Evolutionary conservation across 2,329 filamentous ascomycete genomes (phyloP).

Genomic region (Epichloe festucae): DNA sequence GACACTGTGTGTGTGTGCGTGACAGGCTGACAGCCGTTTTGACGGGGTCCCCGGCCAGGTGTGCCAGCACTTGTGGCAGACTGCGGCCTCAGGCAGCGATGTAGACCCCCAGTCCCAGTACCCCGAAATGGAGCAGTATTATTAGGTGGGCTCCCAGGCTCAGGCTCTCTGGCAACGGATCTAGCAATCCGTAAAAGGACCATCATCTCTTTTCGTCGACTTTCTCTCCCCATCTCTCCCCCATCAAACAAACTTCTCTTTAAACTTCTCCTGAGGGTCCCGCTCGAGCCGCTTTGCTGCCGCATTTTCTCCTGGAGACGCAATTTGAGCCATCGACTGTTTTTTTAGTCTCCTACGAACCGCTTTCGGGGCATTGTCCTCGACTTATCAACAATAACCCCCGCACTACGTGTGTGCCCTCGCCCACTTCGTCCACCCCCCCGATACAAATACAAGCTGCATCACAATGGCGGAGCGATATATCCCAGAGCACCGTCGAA

Average conservation of each 20-base stretch:
- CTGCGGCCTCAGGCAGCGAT: slow-evolving; percentile 9
- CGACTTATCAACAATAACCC: slow-evolving; percentile 3
- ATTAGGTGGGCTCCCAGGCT: slow-evolving; percentile 8
- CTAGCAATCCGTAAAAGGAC: slow-evolving; percentile 2
- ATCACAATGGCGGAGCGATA: slow-evolving; percentile 89
- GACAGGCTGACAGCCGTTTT: background rate
- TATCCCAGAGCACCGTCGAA: slow-evolving; percentile 98
- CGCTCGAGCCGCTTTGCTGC: slow-evolving; percentile 2
- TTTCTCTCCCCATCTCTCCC: slow-evolving; percentile 2
- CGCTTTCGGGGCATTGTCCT: slow-evolving; percentile 1
- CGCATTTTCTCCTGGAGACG: slow-evolving; percentile 2
- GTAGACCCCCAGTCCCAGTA: background rate
- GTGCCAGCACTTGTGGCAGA: background rate
- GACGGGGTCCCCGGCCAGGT: background rate
- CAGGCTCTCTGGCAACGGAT: slow-evolving; percentile 11
- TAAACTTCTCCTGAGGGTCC: slow-evolving; percentile 1
- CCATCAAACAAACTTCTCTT: slow-evolving; percentile 1
- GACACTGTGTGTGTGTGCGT: background rate
- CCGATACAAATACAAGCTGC: background rate
- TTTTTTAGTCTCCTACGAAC: background rate
- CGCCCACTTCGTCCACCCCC: slow-evolving; percentile 2
- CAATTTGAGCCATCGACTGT: background rate
- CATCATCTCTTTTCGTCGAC: slow-evolving; percentile 8
- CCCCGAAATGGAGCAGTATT: slow-evolving; percentile 2
- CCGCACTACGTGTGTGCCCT: slow-evolving; percentile 5